Evolutionary conservation across 2,329 filamentous ascomycete genomes (phyloP).

Genomic region (Aspergillus transmontanensis): DNA sequence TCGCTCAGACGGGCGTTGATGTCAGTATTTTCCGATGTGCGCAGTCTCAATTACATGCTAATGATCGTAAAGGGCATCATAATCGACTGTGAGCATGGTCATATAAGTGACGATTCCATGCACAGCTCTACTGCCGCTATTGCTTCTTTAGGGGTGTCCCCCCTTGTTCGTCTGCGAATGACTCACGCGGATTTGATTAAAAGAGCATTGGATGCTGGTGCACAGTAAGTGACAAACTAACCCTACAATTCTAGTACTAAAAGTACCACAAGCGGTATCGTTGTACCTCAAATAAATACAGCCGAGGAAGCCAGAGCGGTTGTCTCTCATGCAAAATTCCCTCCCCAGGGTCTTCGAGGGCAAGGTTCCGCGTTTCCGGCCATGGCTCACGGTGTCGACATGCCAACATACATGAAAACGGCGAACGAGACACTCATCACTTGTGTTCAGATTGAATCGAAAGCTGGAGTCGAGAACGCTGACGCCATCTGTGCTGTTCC

Average conservation of each 20-base stretch:
- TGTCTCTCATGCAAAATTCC: constrained; percentile 30
- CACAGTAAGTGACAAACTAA: constrained; percentile 18
- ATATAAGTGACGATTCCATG: constrained; percentile 32
- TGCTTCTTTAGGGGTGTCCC: constrained; percentile 26
- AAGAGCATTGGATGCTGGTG: constrained; percentile 28
- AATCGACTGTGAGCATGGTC: constrained; percentile 30
- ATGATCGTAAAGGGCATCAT: constrained; percentile 18
- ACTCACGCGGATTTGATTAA: constrained; percentile 27
- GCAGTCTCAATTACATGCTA: not conserved
- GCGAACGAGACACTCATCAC: constrained; percentile 38
- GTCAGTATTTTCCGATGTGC: constrained; percentile 4
- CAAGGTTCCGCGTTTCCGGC: constrained; percentile 29
- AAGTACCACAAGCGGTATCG: constrained; percentile 37
- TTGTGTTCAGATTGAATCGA: constrained; percentile 44
- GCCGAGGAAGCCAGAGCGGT: constrained; percentile 47
- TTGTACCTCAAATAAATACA: constrained; percentile 51
- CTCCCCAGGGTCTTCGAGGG: constrained; percentile 29
- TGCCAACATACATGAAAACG: constrained; percentile 32
- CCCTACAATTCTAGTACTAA: too few relatives aligned
- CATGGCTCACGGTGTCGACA: constrained; percentile 34
- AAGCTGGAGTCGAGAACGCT: constrained; percentile 41
- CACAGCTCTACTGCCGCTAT: constrained; percentile 30
- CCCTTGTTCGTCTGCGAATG: constrained; percentile 25
- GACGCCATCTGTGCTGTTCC: constrained; percentile 41
- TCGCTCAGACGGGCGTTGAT: constrained; percentile 24